phyloP scores from a whole-genome alignment of 495 filamentous ascomycete genomes.

The Penicillium antarcticum region DNA sequence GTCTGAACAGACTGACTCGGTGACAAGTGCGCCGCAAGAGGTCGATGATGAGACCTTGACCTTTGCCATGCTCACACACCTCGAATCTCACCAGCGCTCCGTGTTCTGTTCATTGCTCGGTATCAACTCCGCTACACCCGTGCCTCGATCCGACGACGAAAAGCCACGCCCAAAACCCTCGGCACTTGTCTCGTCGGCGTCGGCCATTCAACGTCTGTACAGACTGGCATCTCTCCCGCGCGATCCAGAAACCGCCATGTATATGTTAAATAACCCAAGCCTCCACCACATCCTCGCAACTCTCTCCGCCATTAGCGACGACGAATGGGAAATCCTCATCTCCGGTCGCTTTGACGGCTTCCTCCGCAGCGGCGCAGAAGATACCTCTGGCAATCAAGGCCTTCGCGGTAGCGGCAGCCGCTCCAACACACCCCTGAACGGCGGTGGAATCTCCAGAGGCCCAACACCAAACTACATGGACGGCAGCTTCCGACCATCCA shows the following conservation, averaged over 20 bases:
- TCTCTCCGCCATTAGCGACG: slow-evolving; percentile 76
- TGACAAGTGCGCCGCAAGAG: slow-evolving; percentile 72
- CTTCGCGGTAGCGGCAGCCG: slow-evolving; percentile 36
- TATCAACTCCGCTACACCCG: slow-evolving; percentile 54
- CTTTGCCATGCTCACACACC: slow-evolving; percentile 88
- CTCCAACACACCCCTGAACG: slow-evolving; percentile 42
- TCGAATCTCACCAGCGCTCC: slow-evolving; percentile 69
- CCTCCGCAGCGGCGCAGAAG: slow-evolving; percentile 89
- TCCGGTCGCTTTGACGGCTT: slow-evolving; percentile 98
- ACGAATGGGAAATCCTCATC: slow-evolving; percentile 94
- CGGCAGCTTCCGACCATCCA: slow-evolving; percentile 31
- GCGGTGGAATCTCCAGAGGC: slow-evolving; percentile 37
- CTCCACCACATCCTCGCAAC: slow-evolving; percentile 86
- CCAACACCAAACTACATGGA: slow-evolving; percentile 41
- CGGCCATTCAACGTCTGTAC: slow-evolving; percentile 82
- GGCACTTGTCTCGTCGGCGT: slow-evolving; percentile 65
- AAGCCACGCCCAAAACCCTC: slow-evolving; percentile 60
- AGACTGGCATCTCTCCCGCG: slow-evolving; percentile 67
- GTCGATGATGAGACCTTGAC: slow-evolving; percentile 89
- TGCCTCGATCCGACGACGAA: slow-evolving; percentile 33
- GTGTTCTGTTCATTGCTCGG: slow-evolving; percentile 75
- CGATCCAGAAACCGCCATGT: slow-evolving; percentile 82
- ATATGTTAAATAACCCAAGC: slow-evolving; percentile 76
- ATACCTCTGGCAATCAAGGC: slow-evolving; percentile 22
- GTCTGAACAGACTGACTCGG: slow-evolving; percentile 64